Evolutionary conservation across 176 grass and related monocot genomes (phyloP).

Genomic region (Phoenix dactylifera): DNA sequence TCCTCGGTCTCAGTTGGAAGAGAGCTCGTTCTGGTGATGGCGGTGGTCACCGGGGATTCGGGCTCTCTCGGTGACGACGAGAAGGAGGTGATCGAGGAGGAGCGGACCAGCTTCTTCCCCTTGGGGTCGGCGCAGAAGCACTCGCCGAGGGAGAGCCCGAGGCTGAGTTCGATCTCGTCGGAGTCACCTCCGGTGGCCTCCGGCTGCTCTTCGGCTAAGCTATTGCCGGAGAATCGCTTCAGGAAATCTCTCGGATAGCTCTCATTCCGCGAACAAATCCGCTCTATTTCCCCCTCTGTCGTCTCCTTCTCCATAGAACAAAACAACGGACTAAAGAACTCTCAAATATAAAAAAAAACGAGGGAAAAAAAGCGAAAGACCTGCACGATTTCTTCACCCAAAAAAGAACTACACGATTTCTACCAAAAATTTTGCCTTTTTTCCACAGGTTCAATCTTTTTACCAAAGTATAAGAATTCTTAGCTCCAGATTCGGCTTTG

Average conservation of each 20-base stretch:
- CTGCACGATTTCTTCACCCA: too few species aligned
- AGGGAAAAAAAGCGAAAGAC: too few species aligned
- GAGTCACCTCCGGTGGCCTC: constrained; percentile 21
- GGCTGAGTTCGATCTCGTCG: constrained; percentile 64
- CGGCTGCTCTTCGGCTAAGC: constrained; percentile 9
- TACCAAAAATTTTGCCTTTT: too few species aligned
- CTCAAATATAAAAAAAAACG: too few species aligned
- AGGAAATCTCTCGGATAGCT: constrained; percentile 47
- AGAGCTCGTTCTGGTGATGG: constrained; percentile 60
- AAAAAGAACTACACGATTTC: too few species aligned
- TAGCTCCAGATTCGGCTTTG: too few species aligned
- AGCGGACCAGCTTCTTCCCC: constrained; percentile 42
- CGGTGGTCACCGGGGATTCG: constrained; percentile 16
- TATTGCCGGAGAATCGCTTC: constrained; percentile 24
- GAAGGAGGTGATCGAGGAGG: constrained; percentile 63
- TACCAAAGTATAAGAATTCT: too few species aligned
- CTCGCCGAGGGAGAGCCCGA: constrained; percentile 73
- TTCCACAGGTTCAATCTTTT: too few species aligned
- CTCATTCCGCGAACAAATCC: neutral
- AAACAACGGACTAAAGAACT: too few species aligned
- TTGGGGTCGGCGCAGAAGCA: constrained; percentile 60
- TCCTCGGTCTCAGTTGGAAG: constrained; percentile 61
- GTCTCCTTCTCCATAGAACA: neutral
- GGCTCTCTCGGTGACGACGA: constrained; percentile 25
- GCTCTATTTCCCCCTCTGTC: neutral